Percentiles rank a stretch among this genome's conserved stretches.
Evolutionary conservation across 306 rosid species (phyloP).

Genomic region (Castanea sativa): DNA sequence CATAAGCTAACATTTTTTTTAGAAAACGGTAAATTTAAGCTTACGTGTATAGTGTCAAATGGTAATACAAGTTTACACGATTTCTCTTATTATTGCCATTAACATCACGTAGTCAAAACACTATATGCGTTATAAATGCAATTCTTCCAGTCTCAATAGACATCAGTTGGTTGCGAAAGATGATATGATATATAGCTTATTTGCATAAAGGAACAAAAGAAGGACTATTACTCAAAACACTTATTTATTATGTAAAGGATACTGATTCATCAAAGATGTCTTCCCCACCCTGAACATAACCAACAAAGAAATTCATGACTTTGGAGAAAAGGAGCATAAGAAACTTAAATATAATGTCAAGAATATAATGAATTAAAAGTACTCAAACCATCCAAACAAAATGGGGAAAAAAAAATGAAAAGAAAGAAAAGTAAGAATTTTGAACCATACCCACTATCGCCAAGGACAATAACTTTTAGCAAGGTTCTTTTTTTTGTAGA

Average conservation of each 20-base stretch:
- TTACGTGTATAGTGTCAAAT: too few relatives aligned
- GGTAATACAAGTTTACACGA: too few relatives aligned
- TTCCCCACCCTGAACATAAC: conserved; percentile 83
- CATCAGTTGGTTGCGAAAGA: not conserved
- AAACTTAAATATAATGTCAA: not conserved
- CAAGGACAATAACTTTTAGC: conserved; percentile 87
- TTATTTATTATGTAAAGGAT: conserved; percentile 36
- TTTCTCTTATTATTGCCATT: too few relatives aligned
- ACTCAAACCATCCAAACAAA: not conserved
- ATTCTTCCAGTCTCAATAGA: not conserved
- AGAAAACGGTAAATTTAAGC: too few relatives aligned
- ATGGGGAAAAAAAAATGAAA: not conserved
- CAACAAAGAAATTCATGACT: not conserved
- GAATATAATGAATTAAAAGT: not conserved
- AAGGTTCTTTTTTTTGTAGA: conserved; percentile 56
- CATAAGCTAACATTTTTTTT: too few relatives aligned
- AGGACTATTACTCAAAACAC: not conserved
- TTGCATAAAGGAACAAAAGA: not conserved
- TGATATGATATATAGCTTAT: not conserved
- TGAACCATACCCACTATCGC: conserved; percentile 81
- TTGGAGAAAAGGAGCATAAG: not conserved
- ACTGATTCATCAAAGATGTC: conserved; percentile 91
- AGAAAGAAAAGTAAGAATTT: not conserved
- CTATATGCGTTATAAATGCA: too few relatives aligned
- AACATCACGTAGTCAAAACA: too few relatives aligned